Percentiles rank a stretch among this genome's conserved stretches.
Conservation (phyloP, 2,329 filamentous ascomycete species). For the Pseudogymnoascus sp. region DNA sequence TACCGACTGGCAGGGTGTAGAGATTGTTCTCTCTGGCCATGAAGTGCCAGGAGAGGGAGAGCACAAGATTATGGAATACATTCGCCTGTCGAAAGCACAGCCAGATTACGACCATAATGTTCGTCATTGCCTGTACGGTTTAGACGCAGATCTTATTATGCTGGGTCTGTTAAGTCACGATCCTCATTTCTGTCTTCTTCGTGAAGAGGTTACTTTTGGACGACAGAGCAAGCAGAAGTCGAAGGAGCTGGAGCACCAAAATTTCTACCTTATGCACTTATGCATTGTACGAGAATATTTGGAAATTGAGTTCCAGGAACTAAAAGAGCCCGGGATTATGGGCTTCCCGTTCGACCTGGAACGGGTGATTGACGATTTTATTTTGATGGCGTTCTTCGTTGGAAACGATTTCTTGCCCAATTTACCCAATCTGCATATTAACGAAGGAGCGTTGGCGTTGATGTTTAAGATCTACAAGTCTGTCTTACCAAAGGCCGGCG, state of each 20-base stretch:
- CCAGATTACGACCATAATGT: slow-evolving; percentile 87
- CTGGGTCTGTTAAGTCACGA: slow-evolving; percentile 93
- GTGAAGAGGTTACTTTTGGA: slow-evolving; percentile 97
- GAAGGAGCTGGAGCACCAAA: slow-evolving; percentile 96
- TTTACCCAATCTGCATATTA: slow-evolving; percentile 92
- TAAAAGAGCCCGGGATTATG: slow-evolving; percentile 66
- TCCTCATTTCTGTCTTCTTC: slow-evolving; percentile 92
- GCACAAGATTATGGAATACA: slow-evolving; percentile 99
- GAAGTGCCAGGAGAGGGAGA: slow-evolving; percentile 97
- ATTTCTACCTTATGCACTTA: slow-evolving; percentile 94
- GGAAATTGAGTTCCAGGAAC: slow-evolving; percentile 91
- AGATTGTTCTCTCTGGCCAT: slow-evolving; percentile 92
- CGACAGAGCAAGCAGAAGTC: slow-evolving; percentile 74
- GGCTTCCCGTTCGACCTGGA: slow-evolving; percentile 86
- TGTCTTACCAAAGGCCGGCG: slow-evolving; percentile 76
- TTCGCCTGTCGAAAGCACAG: slow-evolving; percentile 93
- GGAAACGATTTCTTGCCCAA: slow-evolving; percentile 99
- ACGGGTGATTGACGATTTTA: slow-evolving; percentile 96
- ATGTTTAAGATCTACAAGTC: slow-evolving; percentile 98
- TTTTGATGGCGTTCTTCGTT: slow-evolving; percentile 98
- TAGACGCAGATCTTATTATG: slow-evolving; percentile 98
- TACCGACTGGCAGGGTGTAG: slow-evolving; percentile 92
- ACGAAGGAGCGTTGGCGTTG: slow-evolving; percentile 89
- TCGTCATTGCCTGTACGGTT: slow-evolving; percentile 91
- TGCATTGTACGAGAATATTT: slow-evolving; percentile 97